Percentiles rank a stretch among this genome's conserved stretches.
These are phyloP conservation scores for Citrullus colocynthis DNA, from an alignment of 306 rosid species.

Conservation along the genomic window DNA sequence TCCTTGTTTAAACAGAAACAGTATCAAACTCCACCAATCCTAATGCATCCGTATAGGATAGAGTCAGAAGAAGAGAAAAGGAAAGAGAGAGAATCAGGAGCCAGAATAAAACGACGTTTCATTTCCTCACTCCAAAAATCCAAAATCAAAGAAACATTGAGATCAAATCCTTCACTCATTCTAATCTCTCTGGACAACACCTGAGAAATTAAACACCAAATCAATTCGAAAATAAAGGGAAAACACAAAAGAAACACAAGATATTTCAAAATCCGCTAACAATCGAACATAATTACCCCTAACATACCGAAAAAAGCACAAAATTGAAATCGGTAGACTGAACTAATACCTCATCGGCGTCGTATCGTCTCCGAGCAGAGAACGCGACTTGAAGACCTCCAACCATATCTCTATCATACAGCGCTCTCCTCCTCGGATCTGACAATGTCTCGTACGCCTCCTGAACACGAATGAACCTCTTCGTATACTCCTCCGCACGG, in stretches of 20 bases:
- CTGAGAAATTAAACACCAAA: not conserved
- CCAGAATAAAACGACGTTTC: not conserved
- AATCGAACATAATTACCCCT: not conserved
- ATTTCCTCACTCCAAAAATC: not conserved
- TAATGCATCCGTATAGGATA: not conserved
- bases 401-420: slow-evolving; percentile 67
- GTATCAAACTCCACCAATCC: not conserved
- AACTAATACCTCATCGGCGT: not conserved
- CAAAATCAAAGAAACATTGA: not conserved
- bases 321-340: not conserved
- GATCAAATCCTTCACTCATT: not conserved
- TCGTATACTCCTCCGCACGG: slow-evolving; percentile 67
- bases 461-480: slow-evolving; percentile 60
- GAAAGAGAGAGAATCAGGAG: not conserved
- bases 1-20: not conserved
- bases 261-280: not conserved
- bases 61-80: not conserved
- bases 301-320: not conserved
- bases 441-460: slow-evolving; percentile 85
- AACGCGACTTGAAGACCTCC: slow-evolving; percentile 61
- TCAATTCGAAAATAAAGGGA: not conserved
- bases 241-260: not conserved
- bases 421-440: slow-evolving; percentile 51
- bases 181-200: not conserved
- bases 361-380: slow-evolving; percentile 27